Conservation (phyloP, 164 flowering plant species). For the Litsea cubeba region DNA sequence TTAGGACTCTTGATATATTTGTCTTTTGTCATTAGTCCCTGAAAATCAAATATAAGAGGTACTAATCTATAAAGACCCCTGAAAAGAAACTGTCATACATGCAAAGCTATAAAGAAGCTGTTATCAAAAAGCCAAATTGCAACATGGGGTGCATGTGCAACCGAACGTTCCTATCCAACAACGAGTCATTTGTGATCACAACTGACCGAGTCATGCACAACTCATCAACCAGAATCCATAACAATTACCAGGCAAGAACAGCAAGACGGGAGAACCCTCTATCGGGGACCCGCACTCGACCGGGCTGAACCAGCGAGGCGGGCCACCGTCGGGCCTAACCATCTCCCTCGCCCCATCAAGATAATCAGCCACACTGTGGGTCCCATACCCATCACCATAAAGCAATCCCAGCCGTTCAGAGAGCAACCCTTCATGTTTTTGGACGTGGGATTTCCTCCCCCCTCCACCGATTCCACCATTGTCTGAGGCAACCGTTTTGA, state of each 20-base stretch:
- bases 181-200: too few relatives aligned
- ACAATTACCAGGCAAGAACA: conserved; percentile 39
- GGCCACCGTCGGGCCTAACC: conserved; percentile 68
- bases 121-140: too few relatives aligned
- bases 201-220: too few relatives aligned
- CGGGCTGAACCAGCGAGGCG: conserved; percentile 85
- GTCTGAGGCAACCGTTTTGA: neutral
- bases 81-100: too few relatives aligned
- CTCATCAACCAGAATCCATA: too few relatives aligned
- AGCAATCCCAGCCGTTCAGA: conserved; percentile 28
- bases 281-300: conserved; percentile 44
- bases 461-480: neutral
- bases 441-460: neutral
- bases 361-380: conserved; percentile 58
- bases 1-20: too few relatives aligned
- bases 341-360: conserved; percentile 47
- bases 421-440: neutral
- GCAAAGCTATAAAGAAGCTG: too few relatives aligned
- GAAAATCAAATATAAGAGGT: too few relatives aligned
- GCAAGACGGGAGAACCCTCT: conserved; percentile 53
- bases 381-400: conserved; percentile 78
- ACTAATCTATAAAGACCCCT: too few relatives aligned
- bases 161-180: too few relatives aligned
- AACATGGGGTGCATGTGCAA: too few relatives aligned
- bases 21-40: too few relatives aligned